These are phyloP conservation scores for Auricularia auricula-judae DNA, from an alignment of 768 basidiomycete species.

Conservation along the genomic window DNA sequence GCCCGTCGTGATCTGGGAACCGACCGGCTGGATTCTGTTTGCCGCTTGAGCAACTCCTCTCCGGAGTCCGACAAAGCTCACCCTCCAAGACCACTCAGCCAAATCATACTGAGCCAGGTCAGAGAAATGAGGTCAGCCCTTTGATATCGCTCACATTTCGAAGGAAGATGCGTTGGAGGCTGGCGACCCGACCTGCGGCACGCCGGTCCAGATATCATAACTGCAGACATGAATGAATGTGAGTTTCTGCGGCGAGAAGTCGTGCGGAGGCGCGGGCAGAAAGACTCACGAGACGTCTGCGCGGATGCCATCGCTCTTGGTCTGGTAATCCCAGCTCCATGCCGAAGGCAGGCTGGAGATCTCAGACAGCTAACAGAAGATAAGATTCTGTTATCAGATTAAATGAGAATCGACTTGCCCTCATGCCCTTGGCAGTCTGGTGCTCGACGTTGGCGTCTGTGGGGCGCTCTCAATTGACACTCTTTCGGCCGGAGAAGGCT, in stretches of 20 bases:
- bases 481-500: not conserved
- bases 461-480: not conserved
- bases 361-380: slow-evolving; percentile 24
- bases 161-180: slow-evolving; percentile 37
- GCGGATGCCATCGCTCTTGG: slow-evolving; percentile 32
- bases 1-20: slow-evolving; percentile 32
- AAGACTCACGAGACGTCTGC: slow-evolving; percentile 40
- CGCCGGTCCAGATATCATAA: slow-evolving; percentile 47
- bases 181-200: slow-evolving; percentile 29
- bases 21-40: slow-evolving; percentile 43
- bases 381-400: not conserved
- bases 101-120: slow-evolving; percentile 36
- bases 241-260: not conserved
- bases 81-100: slow-evolving; percentile 48
- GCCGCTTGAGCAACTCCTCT: too few species aligned
- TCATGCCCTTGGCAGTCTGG: slow-evolving; percentile 36
- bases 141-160: slow-evolving; percentile 34
- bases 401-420: slow-evolving; percentile 18
- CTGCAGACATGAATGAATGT: slow-evolving; percentile 11
- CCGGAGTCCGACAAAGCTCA: slow-evolving; percentile 14
- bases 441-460: slow-evolving; percentile 41
- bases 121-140: not conserved
- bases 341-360: slow-evolving; percentile 35
- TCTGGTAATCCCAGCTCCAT: slow-evolving; percentile 41
- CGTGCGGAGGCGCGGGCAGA: not conserved